Evolutionary conservation across 352 stramenopile genomes (phyloP), one percentile per base, ranked within the genome.

Genomic region (Pythium phragmiticola): DNA sequence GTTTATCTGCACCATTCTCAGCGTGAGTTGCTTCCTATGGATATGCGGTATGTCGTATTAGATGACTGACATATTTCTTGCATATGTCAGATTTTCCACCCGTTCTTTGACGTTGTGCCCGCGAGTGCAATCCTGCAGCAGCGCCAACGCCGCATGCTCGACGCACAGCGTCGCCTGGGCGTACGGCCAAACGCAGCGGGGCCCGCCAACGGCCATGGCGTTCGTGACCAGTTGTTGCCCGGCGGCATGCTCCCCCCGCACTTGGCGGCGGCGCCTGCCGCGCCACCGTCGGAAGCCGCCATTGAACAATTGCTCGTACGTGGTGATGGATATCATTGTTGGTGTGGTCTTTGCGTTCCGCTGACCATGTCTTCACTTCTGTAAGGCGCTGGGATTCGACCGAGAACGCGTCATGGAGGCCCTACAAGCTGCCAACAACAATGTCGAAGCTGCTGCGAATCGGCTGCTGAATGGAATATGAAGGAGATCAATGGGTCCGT

Each of bases 361-460:
- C 5, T 17, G 6, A 42, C 30, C 26, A 30, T 14, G 2, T 64
- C 47, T 52, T n/a, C 51, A 23, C 28, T 41, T 37, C 41, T 21
- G 16, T 70, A 8, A 64, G 82, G 79, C 79, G 11, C 73, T 92
- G 12, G 83, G 83, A 6, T 92, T 92, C 50, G 81, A 92, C 43
- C 79, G 83, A 37, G 83, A 89, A 49, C 81, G 74, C 33, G 75
- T 84, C 21, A 73, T 92, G n/a, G 74, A 72, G 19, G 87, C 87
- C 23, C 73, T 95, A 59, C 84, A 86, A 58, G 73, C 77, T 12
- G 85, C 83, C 11, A 73, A 89, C 61, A 94, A 94, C 73, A 95
- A 95, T 53, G 83, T 95, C n/a, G 84, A 95, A 70, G 84, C 83
- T 8, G 87, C 87, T 2, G 87, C 87, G 51, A 95, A 95, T 72